Evolutionary conservation across 1,284 basidiomycete genomes (phyloP), one percentile per base, ranked within the genome.

Genomic region (Rhodotorula sp.): DNA sequence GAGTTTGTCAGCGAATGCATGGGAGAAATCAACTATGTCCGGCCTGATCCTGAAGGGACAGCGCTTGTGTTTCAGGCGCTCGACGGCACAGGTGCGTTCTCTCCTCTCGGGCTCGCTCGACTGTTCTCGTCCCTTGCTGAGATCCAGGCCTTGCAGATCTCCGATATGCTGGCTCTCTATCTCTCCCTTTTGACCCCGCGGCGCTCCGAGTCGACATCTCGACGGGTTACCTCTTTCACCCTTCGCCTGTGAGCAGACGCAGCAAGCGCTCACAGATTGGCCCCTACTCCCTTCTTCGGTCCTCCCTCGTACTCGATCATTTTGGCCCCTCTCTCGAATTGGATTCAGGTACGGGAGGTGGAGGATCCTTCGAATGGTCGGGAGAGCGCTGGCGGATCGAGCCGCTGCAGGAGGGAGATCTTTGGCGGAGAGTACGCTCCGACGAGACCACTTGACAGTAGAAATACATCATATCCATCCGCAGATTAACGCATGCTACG

Each of bases 181-280:
- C 61, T 4, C 66, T 59, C 12, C 63, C 66, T 3, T 80, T 80
- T 57, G 62, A 70, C 6, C 78, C 80, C 0, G 60, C 72, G 3
- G 20, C 63, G 7, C 69, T 80, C 10, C 65, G 71, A 20, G 75
- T 78, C 24, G 79, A 80, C 66, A 60, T 69, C 4, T 30, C 44
- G 4, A 76, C 76, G 10, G 80, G 80, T 8, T 80, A 80, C 55
- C 73, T 80, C 3, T 80, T 79, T 53, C 80, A 80, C 64, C 80
- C 79, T 1, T 80, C 78, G 1, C 17, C 61, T 26, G 48, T 46
- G 6, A 14, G 44, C 8, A 15, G 22, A 2, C 51, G 4, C 4
- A 44, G 4, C 18, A 42, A 14, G 6, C 42, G 29, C 55, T 62
- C 69, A 17, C 65, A 17, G 15, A 76, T 77, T 54, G 79, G 79